Conservation (phyloP, 805 yeast species). For the Candida schatavii region DNA sequence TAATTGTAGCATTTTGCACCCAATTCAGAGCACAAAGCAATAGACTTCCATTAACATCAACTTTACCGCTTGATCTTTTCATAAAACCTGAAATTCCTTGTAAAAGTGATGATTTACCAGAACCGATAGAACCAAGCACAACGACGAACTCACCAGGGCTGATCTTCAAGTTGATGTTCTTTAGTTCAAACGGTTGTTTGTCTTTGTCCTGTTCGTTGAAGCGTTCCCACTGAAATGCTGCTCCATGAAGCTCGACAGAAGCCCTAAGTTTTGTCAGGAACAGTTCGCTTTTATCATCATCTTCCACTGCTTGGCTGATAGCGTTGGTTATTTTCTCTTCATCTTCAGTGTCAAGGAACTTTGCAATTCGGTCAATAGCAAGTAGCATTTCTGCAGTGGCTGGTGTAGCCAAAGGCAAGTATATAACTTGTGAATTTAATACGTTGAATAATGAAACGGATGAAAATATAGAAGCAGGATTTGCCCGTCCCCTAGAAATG, state of each 20-base stretch:
- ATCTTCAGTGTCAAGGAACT: slow-evolving; percentile 5
- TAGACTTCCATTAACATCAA: slow-evolving; percentile 49
- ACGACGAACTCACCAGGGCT: slow-evolving; percentile 67
- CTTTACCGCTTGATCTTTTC: slow-evolving; percentile 50
- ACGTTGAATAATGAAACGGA: slow-evolving; percentile 16
- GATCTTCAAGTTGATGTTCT: slow-evolving; percentile 49
- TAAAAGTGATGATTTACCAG: slow-evolving; percentile 74
- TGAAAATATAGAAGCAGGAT: slow-evolving; percentile 13
- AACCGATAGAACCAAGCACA: slow-evolving; percentile 75
- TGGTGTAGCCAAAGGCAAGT: slow-evolving; percentile 13
- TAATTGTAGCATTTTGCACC: slow-evolving; percentile 77
- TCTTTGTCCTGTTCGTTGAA: slow-evolving; percentile 9
- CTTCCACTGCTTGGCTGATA: background rate
- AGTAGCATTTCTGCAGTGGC: slow-evolving; percentile 13
- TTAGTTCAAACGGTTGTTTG: slow-evolving; percentile 27
- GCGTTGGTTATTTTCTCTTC: background rate
- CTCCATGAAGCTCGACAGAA: slow-evolving; percentile 51
- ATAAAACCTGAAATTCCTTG: slow-evolving; percentile 70
- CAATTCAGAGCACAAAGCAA: slow-evolving; percentile 66
- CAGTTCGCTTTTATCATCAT: background rate
- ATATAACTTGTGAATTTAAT: slow-evolving; percentile 9
- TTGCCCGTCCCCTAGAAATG: slow-evolving; percentile 5
- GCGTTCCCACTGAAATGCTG: slow-evolving; percentile 64
- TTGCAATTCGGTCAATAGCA: slow-evolving; percentile 9
- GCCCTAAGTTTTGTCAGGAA: slow-evolving; percentile 11